phyloP scores from a whole-genome alignment of 2,329 filamentous ascomycete species.

The Cordyceps cateniannulata region DNA sequence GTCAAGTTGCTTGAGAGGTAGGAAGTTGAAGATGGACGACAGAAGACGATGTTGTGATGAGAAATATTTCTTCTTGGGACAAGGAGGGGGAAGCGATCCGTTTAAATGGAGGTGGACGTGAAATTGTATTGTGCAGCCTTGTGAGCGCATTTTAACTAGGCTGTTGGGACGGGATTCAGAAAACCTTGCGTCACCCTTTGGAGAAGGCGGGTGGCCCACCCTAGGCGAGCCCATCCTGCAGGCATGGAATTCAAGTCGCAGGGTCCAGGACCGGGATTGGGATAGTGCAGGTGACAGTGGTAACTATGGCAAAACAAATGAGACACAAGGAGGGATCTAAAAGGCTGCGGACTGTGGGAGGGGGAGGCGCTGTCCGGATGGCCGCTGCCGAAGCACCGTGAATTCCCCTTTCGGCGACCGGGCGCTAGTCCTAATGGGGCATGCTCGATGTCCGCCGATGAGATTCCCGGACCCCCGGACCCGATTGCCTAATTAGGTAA shows the following conservation, averaged over 20 bases:
- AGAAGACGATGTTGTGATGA: background rate
- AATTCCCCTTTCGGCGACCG: background rate
- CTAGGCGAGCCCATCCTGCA: background rate
- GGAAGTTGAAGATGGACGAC: background rate
- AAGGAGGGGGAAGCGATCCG: conserved; percentile 2
- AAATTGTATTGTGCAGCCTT: conserved; percentile 8
- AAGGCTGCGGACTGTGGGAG: background rate
- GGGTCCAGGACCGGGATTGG: conserved; percentile 7
- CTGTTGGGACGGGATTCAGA: conserved; percentile 4
- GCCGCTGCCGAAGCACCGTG: background rate
- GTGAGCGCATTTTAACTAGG: background rate
- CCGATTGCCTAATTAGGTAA: conserved; percentile 10
- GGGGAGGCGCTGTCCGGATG: conserved; percentile 6
- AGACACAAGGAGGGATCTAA: background rate
- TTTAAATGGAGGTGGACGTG: conserved; percentile 9
- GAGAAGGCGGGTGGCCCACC: background rate
- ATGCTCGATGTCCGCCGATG: background rate
- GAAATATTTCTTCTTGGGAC: background rate
- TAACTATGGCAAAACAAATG: background rate
- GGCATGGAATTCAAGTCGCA: background rate
- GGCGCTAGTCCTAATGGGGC: conserved; percentile 3
- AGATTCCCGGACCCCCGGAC: conserved; percentile 7
- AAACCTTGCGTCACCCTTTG: conserved; percentile 6
- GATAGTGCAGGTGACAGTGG: background rate
- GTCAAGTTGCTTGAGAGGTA: background rate